Evolutionary conservation across 2,329 filamentous ascomycete genomes (phyloP), one percentile per base, ranked within the genome.

Genomic region (Diaporthe humulicola): DNA sequence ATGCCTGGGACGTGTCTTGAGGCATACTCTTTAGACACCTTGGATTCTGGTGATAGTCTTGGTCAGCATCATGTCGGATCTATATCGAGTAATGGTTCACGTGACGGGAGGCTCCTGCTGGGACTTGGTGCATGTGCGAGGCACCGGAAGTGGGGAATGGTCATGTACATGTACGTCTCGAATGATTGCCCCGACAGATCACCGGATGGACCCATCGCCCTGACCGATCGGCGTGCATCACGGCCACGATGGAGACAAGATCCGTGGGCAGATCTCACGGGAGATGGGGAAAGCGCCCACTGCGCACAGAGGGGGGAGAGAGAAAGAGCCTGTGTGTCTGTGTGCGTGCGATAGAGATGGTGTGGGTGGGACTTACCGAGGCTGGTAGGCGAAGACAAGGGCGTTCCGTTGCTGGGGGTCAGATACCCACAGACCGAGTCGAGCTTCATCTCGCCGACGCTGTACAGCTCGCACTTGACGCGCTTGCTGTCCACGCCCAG

Each of bases 391-490:
- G 58, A 78, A 64, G 52, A 79, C 58, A 69, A 73, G 67, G 72
- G 71, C 61, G 70, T 67, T 19, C 58, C 71, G 52, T 50, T 75
- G 22, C 54, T 40, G 22, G 57, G 64, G 30, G 74, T 66, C 61
- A 40, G 10, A 38, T 73, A 74, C 14, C 57, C 66, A 58, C 70
- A 71, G 7, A 74, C 70, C 42, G 70, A 70, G 28, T 76, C 75
- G 22, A 74, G 38, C 66, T 67, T 75, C 77, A 84, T 79, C 45
- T 85, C 83, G 1, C 84, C 81, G 50, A 83, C 81, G 77, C 86
- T 81, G 79, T 87, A 85, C 42, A 84, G 79, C 75, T 86, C 85
- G 56, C 82, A 83, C 74, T 84, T 81, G 74, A 86, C 81, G 61
- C 84, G 81, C 30, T 75, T 73, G 2, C 79, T 73, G 28, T 81